Base-by-base conservation (phyloP, 2,329 filamentous ascomycete species). In the Simplicillium aogashimaense region DNA sequence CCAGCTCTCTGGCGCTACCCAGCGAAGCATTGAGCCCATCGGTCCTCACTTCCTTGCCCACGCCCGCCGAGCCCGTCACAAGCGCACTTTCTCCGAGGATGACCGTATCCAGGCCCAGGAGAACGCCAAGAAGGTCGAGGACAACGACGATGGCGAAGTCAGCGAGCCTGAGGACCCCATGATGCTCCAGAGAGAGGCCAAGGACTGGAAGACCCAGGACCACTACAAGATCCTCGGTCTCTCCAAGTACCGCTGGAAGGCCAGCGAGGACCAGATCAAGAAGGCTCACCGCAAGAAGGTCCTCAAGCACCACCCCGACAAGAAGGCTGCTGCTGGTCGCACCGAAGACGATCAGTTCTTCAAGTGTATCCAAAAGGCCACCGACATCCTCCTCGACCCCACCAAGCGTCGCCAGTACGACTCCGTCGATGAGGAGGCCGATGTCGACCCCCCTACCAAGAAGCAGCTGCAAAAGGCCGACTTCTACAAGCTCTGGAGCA, bases 301-400 rank as follows among this genome's bases (percentile, higher is more conserved):
- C 50, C 83, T 98, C 50, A 90, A 88, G 70, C 92, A 98, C 65
- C 92, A 98, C 66, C 92, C 92, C 46, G 92, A 98, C 65, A 98
- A 98, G 82, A 94, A 94, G 72, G 92, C 94, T 13, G 92, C 92
- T 20, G 77, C 82, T 36, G 92, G 92, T 46, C 76, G 78, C 54
- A 76, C 78, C 52, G 89, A 97, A 56, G 90, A 95, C 65, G 92
- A 98, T 65, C 86, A 85, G 63, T 98, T 98, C 75, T 98, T 98
- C 83, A 98, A 98, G 77, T 98, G 94, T 67, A 98, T 98, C 64
- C 94, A 98, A 64, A 95, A 95, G 67, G 92, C 92, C 43, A 90
- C 84, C 54, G 92, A 98, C 57, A 76, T 97, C 39, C 83, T 98
- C 14, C 77, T 87, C 41, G 92, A 98, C 69, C 92, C 92, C 38